Evolutionary conservation across 257 asterid genomes (phyloP), one percentile per base, ranked within the genome.

Genomic region (Solanum pinnatisectum): DNA sequence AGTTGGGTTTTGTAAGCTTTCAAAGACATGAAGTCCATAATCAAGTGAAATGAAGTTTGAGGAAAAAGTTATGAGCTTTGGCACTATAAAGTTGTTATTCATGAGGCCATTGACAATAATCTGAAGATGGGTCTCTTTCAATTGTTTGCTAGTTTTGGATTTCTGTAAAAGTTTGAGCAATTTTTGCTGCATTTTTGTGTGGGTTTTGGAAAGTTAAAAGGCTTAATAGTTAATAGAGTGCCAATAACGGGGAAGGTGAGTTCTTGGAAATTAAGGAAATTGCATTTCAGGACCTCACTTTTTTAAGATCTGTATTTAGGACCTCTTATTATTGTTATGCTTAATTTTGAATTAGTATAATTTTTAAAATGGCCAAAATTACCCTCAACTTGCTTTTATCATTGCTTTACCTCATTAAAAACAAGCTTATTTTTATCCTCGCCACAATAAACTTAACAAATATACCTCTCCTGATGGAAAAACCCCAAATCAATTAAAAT

Each of bases 121-220:
- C 59, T 93, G 95, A 90, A 91, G 91, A 91, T 92, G 96, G 89
- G 89, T 87, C 84, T 92, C 90, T 81, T 91, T 91, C 89, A 93
- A 84, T 39, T 92, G 93, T 25, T 87, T 86, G 87, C 70, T 60
- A 18, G 87, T 88, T 86, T 67, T 87, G 91, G 93, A 91, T 44
- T 90, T 93, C 76, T 89, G 89, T 91, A 93, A 79, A 68, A 88
- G 6, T 14, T 86, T 33, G 87, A 88, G 87, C 72, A 92, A 52
- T 85, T 88, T 85, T 71, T 88, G 86, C 89, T 92, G 94, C 95
- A 92, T 93, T 83, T n/a, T 81, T 89, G 81, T 79, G 88, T 44
- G 37, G 0, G 86, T 14, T 40, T 32, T 56, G 86, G 27, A 82
- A 73, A 74, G 3, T 1, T 32, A 20, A 81, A 27, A 46, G 4